Base-by-base conservation (phyloP, 1,284 basidiomycete species). In the Quambalaria eucalypti region DNA sequence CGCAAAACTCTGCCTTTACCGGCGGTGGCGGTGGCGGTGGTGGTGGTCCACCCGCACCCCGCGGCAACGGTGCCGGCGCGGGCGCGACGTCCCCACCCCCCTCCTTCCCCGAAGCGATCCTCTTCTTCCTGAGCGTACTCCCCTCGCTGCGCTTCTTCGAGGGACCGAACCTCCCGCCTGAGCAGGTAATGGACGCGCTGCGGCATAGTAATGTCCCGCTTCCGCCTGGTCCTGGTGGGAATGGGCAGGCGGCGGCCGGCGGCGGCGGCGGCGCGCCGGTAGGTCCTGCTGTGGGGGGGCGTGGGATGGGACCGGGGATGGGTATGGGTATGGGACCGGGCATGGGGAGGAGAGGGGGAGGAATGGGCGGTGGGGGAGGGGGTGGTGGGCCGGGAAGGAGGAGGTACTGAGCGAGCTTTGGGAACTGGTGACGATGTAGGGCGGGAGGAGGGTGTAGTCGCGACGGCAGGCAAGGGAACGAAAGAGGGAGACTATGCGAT, bases 51-150 rank as follows among this genome's bases (percentile, higher is more conserved):
- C 42, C 42, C 14, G 31, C 31, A 33, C 31, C n/a, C n/a, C n/a
- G n/a, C n/a, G 42, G 21, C 3, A 21, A 21, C n/a, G 25, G 3
- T 26, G 42, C 12, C 14, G 42, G 21, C 16, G 16, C 21, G 16
- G 36, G 36, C 10, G 21, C 36, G 4, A 14, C 36, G 3, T 21
- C 42, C 14, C 36, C 36, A n/a, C 36, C 21, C 36, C 55, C 40
- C 54, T 57, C 56, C 48, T 66, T 92, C 9, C 87, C 88, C n/a
- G 80, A 80, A 42, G 81, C 87, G 8, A 77, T 92, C 28, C 81
- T 82, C 9, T 87, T 85, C 84, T 93, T 95, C 74, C 79, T 93
- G 42, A 84, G 85, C 28, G 82, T 84, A 56, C 77, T 95, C 42
- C 91, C 90, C 10, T 77, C 80, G 28, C 78, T 86, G 9, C 63